A percentile compares a stretch with the other conserved stretches of the same genome.
Conservation (phyloP, 1,284 basidiomycete genomes). For the Rugiboletus extremiorientalis region DNA sequence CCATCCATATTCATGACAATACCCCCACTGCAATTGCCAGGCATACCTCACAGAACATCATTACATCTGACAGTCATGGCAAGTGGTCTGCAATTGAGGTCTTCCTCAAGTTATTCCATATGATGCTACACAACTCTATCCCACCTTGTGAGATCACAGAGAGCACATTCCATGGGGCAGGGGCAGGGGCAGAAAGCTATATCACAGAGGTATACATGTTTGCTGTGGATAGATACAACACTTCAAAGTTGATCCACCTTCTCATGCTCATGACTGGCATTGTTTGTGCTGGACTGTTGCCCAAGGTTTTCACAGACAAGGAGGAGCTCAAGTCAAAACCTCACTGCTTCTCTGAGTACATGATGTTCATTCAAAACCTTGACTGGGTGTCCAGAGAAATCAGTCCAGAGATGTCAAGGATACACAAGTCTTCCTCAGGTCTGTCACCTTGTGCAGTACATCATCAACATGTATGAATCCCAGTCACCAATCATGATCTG, state of each 20-base stretch:
- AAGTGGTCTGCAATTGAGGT: background rate
- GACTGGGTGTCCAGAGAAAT: background rate
- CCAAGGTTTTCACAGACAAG: background rate
- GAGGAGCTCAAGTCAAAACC: background rate
- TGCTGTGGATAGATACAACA: too few species aligned
- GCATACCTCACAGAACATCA: background rate
- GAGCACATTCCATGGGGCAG: accelerated
- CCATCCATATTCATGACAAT: background rate
- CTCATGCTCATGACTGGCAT: background rate
- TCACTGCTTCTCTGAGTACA: accelerated
- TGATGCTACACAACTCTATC: background rate
- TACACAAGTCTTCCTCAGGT: background rate
- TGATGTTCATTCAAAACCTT: background rate
- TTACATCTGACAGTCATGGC: background rate
- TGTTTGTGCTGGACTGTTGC: background rate
- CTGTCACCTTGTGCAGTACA: background rate
- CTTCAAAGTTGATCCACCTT: too few species aligned
- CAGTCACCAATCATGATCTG: background rate
- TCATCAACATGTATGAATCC: background rate
- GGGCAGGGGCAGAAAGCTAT: background rate
- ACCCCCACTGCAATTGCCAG: background rate
- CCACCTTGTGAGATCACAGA: background rate
- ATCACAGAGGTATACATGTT: too few species aligned
- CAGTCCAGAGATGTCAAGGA: background rate
- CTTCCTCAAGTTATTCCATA: background rate